Conservation (phyloP, 2,329 filamentous ascomycete species). For the Sordariomycetes sp. region DNA sequence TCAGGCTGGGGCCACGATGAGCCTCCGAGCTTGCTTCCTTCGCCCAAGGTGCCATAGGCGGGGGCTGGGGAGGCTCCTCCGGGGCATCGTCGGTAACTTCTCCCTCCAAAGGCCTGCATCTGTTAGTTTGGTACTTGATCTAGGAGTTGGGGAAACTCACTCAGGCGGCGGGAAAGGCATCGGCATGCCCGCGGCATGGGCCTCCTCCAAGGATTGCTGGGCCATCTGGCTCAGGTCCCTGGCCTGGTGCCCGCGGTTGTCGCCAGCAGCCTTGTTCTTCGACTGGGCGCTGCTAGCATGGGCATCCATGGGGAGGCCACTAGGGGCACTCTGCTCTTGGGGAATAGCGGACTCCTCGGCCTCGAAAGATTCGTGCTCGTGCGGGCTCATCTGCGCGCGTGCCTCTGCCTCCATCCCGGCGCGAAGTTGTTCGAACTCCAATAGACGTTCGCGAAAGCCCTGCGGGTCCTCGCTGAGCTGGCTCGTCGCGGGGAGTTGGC, state of each 20-base stretch:
- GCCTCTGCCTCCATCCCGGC: constrained; percentile 56
- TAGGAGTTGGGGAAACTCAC: background rate
- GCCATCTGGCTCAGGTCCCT: background rate
- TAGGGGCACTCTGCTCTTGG: background rate
- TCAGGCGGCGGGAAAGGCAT: constrained; percentile 59
- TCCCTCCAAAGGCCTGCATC: background rate
- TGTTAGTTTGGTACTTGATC: background rate
- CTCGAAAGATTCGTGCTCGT: constrained; percentile 6
- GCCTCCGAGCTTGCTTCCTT: constrained; percentile 61
- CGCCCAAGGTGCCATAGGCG: constrained; percentile 89
- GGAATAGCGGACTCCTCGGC: background rate
- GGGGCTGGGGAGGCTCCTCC: constrained; percentile 31
- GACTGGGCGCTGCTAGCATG: background rate
- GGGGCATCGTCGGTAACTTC: constrained; percentile 57
- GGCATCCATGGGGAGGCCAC: background rate
- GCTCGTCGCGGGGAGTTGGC: constrained; percentile 33
- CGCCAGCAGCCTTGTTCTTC: background rate
- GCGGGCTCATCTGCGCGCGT: background rate
- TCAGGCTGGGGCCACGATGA: constrained; percentile 74
- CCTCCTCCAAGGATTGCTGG: background rate
- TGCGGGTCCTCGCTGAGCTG: constrained; percentile 43
- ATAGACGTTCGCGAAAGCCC: constrained; percentile 60
- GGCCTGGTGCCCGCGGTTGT: background rate
- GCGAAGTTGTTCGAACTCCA: constrained; percentile 72
- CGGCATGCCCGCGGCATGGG: constrained; percentile 49